These are phyloP conservation scores for Haematococcus sp. DNA, from an alignment of 139 green algal genomes.

Conservation along the genomic window DNA sequence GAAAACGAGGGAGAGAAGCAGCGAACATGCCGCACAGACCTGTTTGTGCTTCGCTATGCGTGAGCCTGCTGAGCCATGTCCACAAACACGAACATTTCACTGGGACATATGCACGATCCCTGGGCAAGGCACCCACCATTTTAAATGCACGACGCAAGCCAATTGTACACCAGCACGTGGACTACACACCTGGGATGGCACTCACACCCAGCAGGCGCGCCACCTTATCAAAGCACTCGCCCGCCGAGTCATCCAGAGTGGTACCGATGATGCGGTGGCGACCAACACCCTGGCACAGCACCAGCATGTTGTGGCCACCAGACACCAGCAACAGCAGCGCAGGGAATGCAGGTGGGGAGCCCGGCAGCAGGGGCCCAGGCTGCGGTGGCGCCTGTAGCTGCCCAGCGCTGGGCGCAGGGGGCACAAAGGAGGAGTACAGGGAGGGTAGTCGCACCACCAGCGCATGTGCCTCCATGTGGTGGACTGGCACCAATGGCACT, in stretches of 20 bases:
- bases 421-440: constrained; percentile 3
- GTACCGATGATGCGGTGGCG: constrained; percentile 43
- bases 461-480: constrained; percentile 95
- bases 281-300: constrained; percentile 54
- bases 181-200: constrained; percentile 42
- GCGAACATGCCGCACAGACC: too few species aligned
- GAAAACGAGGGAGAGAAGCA: too few species aligned
- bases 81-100: too few species aligned
- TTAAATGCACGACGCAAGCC: too few species aligned
- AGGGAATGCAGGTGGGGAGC: constrained; percentile 47
- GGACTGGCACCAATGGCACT: constrained; percentile 74
- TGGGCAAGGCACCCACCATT: too few species aligned
- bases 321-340: constrained; percentile 84
- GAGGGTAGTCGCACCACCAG: constrained; percentile 65
- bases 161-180: too few species aligned
- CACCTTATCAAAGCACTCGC: constrained; percentile 91
- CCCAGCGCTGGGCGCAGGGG: too few species aligned
- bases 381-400: too few species aligned
- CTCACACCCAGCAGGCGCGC: constrained; percentile 84
- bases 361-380: neutral
- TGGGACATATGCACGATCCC: too few species aligned
- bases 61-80: too few species aligned
- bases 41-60: too few species aligned
- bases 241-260: constrained; percentile 47
- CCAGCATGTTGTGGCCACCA: constrained; percentile 90